Conservation (phyloP, 306 rosid species). For the Sicyos baderoa region DNA sequence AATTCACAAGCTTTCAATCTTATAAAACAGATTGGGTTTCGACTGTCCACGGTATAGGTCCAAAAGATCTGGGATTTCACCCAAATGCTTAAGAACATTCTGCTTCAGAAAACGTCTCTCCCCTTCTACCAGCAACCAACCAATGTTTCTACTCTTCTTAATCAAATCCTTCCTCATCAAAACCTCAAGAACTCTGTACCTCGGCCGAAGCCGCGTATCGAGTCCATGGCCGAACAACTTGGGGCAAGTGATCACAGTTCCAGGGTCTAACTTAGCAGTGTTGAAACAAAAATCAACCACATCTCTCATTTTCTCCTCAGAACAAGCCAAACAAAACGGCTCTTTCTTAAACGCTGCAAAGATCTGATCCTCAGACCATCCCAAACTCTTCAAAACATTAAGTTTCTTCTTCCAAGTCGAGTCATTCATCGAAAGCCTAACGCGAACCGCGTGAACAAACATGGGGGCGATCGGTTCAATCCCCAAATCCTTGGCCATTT, state of each 20-base stretch:
- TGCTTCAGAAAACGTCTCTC: not conserved
- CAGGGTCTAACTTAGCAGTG: conserved; percentile 14
- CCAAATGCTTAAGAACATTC: conserved; percentile 16
- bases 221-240: conserved; percentile 1
- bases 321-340: conserved; percentile 16
- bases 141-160: conserved; percentile 2
- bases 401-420: conserved; percentile 20
- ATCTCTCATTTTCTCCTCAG: conserved; percentile 20
- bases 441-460: too few species aligned
- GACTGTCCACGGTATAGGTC: conserved; percentile 8
- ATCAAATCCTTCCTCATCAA: conserved; percentile 15
- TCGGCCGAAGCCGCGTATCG: conserved; percentile 10
- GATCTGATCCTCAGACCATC: conserved; percentile 23
- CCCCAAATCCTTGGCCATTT: too few species aligned
- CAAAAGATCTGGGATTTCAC: conserved; percentile 9
- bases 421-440: not conserved
- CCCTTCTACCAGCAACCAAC: not conserved
- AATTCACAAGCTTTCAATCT: not conserved
- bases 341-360: not conserved
- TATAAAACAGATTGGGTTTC: not conserved
- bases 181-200: conserved; percentile 21
- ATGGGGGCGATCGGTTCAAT: too few species aligned
- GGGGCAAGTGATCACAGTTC: conserved; percentile 4
- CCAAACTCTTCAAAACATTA: conserved; percentile 21
- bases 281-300: conserved; percentile 19